Base-by-base conservation (phyloP, 1,284 basidiomycete genomes). In the Golubevia pallescens region DNA sequence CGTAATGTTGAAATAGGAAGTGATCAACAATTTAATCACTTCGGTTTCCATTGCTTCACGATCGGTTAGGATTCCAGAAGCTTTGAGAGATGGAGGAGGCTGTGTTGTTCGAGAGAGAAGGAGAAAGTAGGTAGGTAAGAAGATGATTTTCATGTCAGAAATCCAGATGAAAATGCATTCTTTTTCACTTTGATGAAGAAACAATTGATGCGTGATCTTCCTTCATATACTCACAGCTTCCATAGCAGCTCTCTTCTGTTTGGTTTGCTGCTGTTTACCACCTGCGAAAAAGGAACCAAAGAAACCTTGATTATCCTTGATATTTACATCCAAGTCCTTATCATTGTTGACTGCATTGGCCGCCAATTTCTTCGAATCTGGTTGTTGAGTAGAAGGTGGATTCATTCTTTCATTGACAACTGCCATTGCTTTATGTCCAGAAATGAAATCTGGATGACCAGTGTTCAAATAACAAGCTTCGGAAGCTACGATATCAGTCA, bases 41-140 rank as follows among this genome's bases (percentile, higher is more conserved):
- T 99, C 97, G 3, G 96, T 98, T 87, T 99, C 97, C 91, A 98
- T 94, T 58, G 92, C 91, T 88, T 99, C 97, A 67, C 97, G 90
- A 78, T 99, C 96, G 80, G 90, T 97, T 76, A 99, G 88, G 23
- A 93, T 92, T n/a, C 92, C 91, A 73, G 96, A 93, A 5, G 97
- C 96, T 79, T 93, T 91, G 84, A 99, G 95, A 60, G 92, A 88
- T 0, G 91, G 86, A n/a, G 97, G 95, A 48, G 97, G 96, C 86
- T 4, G 10, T 38, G 34, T 38, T 38, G 34, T 38, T 38, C 10
- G 34, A 38, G 34, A 38, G 34, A 38, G 34, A 38, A 38, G 34
- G 10, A 38, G 10, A 38, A 13, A 60, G n/a, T n/a, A n/a, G n/a
- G 16, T 16, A 53, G 16, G 51, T 53, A n/a, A n/a, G n/a, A n/a